A percentile compares a stretch with the other conserved stretches of the same genome.
Conservation (phyloP, 768 basidiomycete genomes). For the Vararia minispora region DNA sequence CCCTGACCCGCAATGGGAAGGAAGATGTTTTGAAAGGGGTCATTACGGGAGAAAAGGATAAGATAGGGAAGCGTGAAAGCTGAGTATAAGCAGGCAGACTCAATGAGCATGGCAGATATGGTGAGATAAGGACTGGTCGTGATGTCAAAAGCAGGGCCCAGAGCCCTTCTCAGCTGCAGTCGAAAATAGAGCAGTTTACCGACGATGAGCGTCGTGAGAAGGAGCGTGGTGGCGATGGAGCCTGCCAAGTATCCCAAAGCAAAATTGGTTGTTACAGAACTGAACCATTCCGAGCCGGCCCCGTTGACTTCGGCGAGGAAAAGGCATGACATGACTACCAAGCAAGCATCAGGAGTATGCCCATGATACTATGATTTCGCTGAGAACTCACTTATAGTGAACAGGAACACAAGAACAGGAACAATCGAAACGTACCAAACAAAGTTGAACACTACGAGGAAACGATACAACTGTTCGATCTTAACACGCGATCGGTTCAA, state of each 20-base stretch:
- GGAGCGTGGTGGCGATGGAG: conserved; percentile 6
- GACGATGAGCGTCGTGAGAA: conserved; percentile 9
- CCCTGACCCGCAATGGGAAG: conserved; percentile 2
- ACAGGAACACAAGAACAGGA: background rate
- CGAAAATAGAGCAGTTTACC: conserved; percentile 5
- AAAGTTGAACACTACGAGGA: conserved; percentile 7
- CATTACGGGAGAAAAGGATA: conserved; percentile 2
- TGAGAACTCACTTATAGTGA: background rate
- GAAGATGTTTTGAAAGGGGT: conserved; percentile 3
- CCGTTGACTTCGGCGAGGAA: background rate
- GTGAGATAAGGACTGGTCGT: conserved; percentile 1
- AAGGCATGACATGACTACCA: too few species aligned
- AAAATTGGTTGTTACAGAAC: background rate
- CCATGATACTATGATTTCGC: background rate
- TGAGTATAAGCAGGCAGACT: conserved; percentile 10
- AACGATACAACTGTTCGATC: conserved; percentile 3
- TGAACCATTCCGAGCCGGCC: background rate
- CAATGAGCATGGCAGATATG: conserved; percentile 11
- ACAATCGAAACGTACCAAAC: too few species aligned
- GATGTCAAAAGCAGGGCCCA: background rate
- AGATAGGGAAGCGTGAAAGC: conserved; percentile 4
- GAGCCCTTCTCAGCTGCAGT: background rate
- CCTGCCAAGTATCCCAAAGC: conserved; percentile 5
- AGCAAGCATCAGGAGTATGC: too few species aligned
- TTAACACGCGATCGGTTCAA: too few species aligned